phyloP scores from a whole-genome alignment of 495 filamentous ascomycete genomes.

The Oleoguttula mirabilis region DNA sequence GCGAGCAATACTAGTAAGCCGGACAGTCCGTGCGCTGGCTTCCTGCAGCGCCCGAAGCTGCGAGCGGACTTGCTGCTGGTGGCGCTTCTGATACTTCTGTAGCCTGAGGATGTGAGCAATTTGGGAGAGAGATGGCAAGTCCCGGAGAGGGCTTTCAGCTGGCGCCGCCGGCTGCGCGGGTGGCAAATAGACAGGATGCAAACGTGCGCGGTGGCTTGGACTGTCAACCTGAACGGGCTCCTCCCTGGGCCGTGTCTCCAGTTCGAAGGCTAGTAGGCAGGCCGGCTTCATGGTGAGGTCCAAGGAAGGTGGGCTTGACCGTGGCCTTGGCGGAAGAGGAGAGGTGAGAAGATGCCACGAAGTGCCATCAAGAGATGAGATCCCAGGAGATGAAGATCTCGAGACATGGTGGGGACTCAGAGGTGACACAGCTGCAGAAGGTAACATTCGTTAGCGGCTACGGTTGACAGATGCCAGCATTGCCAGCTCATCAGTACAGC shows the following conservation, averaged over 20 bases:
- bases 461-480: constrained; percentile 13
- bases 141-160: not conserved
- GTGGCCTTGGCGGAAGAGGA: constrained; percentile 3
- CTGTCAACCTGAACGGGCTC: not conserved
- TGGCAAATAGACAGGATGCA: not conserved
- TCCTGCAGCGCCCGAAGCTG: constrained; percentile 49
- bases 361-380: constrained; percentile 3
- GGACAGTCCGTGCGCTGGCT: constrained; percentile 62
- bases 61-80: constrained; percentile 51
- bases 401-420: constrained; percentile 12
- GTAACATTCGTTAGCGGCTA: constrained; percentile 17
- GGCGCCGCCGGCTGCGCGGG: not conserved
- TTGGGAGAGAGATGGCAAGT: constrained; percentile 47
- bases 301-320: constrained; percentile 10
- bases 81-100: constrained; percentile 62
- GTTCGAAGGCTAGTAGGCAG: not conserved
- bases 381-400: constrained; percentile 10
- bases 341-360: not conserved
- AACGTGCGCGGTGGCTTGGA: too few species aligned
- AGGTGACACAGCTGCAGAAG: constrained; percentile 17
- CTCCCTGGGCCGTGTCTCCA: not conserved
- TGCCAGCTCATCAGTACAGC: constrained; percentile 20
- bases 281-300: constrained; percentile 10
- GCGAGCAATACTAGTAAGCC: constrained; percentile 64
- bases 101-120: constrained; percentile 58